Base-by-base conservation (phyloP, 2,329 filamentous ascomycete species). In the Aspergillus sp. region DNA sequence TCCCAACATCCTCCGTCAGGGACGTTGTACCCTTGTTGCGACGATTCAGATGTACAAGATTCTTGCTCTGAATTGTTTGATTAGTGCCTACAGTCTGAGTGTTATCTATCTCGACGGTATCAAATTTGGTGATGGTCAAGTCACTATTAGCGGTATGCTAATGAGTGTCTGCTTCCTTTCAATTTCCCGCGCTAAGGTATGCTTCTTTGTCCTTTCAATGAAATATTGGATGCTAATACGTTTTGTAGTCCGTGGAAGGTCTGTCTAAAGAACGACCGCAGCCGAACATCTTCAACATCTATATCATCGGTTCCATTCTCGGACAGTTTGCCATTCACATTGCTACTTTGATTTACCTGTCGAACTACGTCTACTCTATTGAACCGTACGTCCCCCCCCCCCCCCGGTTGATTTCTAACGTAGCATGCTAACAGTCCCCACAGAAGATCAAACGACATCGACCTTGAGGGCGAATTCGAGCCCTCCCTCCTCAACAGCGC, bases 11-110 rank as follows among this genome's bases (percentile, higher is more conserved):
- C 93, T 98, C 62, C 88, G 93, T 49, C 93, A 98, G 74, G 93
- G 93, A 49, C 87, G 93, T 53, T 98, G 93, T 75, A 98, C 93
- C 6, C 82, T 98, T 17, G 93, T 98, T 47, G 93, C 93, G 27
- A 98, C 93, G 0, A 97, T 98, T 56, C 93, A 98, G 76, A 98
- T 98, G 91, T 98, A 98, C 83, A 98, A 96, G 80, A 98, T 98
- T 60, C 81, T 98, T 45, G 93, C 93, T 6, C 76, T 98, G 50
- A 98, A 98, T 77, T 98, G 93, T 67, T 77, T 98, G 59, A 98
- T 98, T 66, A 95, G 88, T 59, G 93, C 93, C 33, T 98, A 98
- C 81, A 95, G 89, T 69, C 73, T 98, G 65, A 94, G 88, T 68
- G 93, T 98, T 15, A 78, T 98, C 49, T 98, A 98, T 64, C 81